phyloP scores from a whole-genome alignment of 1,284 basidiomycete species.

The Leccinum pachyderme region DNA sequence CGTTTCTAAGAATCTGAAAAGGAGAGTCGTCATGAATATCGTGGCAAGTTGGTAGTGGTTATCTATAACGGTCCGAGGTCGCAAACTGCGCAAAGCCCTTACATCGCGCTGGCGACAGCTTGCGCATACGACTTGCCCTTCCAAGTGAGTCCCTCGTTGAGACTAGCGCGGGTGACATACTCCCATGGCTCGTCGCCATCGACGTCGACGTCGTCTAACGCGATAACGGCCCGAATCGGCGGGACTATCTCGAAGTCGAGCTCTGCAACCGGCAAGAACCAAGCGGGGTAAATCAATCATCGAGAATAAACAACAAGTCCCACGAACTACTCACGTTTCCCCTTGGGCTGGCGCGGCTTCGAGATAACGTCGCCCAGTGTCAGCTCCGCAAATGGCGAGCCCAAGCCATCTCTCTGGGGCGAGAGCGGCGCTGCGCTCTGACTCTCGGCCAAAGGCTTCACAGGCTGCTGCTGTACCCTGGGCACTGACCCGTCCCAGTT shows the following conservation, averaged over 20 bases:
- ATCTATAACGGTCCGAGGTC: conserved; percentile 1
- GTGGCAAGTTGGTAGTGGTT: conserved; percentile 3
- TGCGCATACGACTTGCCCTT: conserved; percentile 44
- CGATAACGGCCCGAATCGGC: conserved; percentile 42
- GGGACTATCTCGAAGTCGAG: conserved; percentile 46
- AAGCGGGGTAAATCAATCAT: not conserved
- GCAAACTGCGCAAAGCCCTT: not conserved
- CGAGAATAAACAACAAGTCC: not conserved
- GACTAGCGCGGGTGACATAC: conserved; percentile 37
- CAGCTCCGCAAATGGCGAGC: conserved; percentile 17
- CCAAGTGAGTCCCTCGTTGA: conserved; percentile 37
- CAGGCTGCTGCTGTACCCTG: not conserved
- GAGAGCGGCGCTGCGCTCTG: not conserved
- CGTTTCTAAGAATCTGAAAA: conserved; percentile 6
- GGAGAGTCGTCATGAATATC: conserved; percentile 17
- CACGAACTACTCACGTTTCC: conserved; percentile 22
- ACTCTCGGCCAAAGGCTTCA: not conserved
- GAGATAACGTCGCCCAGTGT: conserved; percentile 31
- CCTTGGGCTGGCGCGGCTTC: conserved; percentile 22
- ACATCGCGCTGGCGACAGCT: conserved; percentile 33
- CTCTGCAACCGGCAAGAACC: conserved; percentile 14
- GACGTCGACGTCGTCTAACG: conserved; percentile 38
- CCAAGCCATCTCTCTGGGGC: not conserved
- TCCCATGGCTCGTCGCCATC: conserved; percentile 46
- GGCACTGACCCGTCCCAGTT: conserved; percentile 30